phyloP scores from a whole-genome alignment of 148 eudicot genomes.

The Diospyros lotus region DNA sequence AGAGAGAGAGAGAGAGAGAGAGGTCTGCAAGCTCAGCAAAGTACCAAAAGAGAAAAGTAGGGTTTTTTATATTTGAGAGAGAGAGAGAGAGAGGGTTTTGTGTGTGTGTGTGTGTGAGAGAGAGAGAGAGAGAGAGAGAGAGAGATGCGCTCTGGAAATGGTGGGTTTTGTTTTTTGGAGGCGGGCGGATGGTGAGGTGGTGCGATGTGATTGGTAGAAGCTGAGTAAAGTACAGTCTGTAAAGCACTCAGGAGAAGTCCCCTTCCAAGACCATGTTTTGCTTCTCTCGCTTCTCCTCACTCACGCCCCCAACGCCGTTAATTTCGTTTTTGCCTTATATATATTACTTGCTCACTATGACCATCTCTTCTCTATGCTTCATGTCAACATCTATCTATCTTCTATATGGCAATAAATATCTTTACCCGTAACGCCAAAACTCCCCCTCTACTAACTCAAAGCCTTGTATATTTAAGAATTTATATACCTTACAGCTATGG shows the following conservation, averaged over 20 bases:
- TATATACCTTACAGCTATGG: no score
- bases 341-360: no score
- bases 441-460: no score
- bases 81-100: neutral
- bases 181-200: slow-evolving; percentile 5
- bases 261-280: no score
- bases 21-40: slow-evolving; percentile 9
- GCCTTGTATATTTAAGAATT: no score
- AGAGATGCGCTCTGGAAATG: no score
- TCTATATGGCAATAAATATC: no score
- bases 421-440: no score
- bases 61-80: slow-evolving; percentile 3
- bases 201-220: neutral
- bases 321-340: no score
- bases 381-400: no score
- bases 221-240: slow-evolving; percentile 19
- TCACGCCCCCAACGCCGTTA: neutral
- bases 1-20: neutral
- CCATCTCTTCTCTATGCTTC: no score
- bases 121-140: neutral
- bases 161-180: neutral
- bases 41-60: neutral
- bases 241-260: neutral
- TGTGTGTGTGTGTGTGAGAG: neutral
- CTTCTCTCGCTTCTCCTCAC: neutral